A percentile compares a stretch with the other conserved stretches of the same genome.
Conservation (phyloP, 257 asterid genomes). For the Solanum dulcamara region DNA sequence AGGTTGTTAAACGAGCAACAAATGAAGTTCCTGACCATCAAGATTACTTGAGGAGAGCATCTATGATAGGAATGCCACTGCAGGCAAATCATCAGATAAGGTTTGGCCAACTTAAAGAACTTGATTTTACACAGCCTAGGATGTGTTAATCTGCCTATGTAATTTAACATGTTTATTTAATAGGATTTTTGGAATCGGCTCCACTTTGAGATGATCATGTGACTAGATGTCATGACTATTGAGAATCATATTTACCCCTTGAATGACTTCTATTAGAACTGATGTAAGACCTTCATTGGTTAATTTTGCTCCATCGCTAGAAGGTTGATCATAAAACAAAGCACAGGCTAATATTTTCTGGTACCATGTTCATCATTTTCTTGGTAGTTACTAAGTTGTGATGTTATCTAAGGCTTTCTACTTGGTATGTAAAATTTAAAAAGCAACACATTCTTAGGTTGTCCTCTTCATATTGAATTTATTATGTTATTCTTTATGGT, state of each 20-base stretch:
- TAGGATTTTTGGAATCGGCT: neutral
- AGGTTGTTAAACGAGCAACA: neutral
- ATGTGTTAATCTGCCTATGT: neutral
- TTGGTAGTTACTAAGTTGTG: neutral
- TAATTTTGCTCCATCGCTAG: neutral
- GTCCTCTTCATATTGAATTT: neutral
- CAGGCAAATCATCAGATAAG: slow-evolving; percentile 34
- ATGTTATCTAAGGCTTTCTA: neutral
- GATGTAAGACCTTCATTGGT: neutral
- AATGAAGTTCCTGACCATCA: slow-evolving; percentile 27
- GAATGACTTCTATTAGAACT: neutral
- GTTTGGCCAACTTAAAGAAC: slow-evolving; percentile 21
- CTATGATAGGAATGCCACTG: slow-evolving; percentile 22
- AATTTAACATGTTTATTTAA: neutral
- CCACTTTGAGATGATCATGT: neutral
- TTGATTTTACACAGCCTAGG: neutral
- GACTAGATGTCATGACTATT: neutral
- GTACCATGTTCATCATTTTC: neutral
- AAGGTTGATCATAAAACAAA: neutral
- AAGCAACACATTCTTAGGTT: neutral
- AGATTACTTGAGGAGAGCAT: slow-evolving; percentile 27
- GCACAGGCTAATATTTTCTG: neutral
- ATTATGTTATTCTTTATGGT: neutral
- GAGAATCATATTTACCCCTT: neutral
- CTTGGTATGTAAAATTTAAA: neutral